Evolutionary conservation across 495 filamentous ascomycete genomes (phyloP).

Genomic region (Penicillium egyptiacum): DNA sequence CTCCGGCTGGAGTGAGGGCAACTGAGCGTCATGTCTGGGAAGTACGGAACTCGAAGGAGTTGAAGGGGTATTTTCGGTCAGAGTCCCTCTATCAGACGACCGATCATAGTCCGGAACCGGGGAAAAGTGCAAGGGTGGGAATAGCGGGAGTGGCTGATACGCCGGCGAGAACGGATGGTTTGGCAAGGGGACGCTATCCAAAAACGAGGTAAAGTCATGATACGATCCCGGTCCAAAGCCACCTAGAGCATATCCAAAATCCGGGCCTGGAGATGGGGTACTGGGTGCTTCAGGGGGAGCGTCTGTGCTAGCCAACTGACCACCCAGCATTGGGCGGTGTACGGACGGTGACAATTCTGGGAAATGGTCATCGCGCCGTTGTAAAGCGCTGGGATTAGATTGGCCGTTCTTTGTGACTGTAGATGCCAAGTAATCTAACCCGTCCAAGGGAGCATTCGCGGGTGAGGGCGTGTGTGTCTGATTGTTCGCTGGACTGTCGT

Average conservation of each 20-base stretch:
- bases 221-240: constrained; percentile 24
- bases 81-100: constrained; percentile 20
- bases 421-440: constrained; percentile 39
- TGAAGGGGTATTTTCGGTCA: constrained; percentile 19
- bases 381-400: constrained; percentile 13
- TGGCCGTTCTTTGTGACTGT: constrained; percentile 30
- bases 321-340: constrained; percentile 16
- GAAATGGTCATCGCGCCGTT: constrained; percentile 14
- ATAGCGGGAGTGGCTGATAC: constrained; percentile 42
- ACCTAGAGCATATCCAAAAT: constrained; percentile 32
- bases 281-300: constrained; percentile 20
- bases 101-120: constrained; percentile 34
- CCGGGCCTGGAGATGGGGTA: constrained; percentile 22
- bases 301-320: constrained; percentile 17
- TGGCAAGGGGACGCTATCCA: constrained; percentile 43
- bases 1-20: constrained; percentile 43
- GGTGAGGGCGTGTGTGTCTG: constrained; percentile 24
- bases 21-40: constrained; percentile 39
- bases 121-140: constrained; percentile 36
- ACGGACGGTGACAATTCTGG: constrained; percentile 11
- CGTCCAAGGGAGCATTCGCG: constrained; percentile 27
- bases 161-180: constrained; percentile 43
- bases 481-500: constrained; percentile 18
- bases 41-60: constrained; percentile 39
- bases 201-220: constrained; percentile 43